phyloP scores from a whole-genome alignment of 208 protist genomes.

The Phytomonas sp. region DNA sequence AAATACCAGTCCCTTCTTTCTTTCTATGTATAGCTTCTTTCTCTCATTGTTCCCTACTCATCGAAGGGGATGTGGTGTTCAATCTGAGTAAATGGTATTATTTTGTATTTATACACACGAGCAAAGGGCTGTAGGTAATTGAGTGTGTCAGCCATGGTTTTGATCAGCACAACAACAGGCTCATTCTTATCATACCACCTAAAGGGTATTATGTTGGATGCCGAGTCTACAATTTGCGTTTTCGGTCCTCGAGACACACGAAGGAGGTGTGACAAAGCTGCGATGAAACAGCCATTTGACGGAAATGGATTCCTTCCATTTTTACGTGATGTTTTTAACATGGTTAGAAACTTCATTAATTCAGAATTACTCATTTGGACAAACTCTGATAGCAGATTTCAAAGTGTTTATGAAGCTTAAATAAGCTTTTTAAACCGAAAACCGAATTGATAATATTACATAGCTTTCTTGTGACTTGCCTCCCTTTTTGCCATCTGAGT shows the following conservation, averaged over 20 bases:
- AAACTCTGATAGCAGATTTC: not conserved
- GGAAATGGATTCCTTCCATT: not conserved
- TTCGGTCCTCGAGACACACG: constrained; percentile 12
- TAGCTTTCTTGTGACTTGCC: not conserved
- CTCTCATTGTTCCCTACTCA: not conserved
- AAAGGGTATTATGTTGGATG: not conserved
- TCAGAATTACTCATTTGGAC: not conserved
- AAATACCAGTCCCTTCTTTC: not conserved
- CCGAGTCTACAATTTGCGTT: not conserved
- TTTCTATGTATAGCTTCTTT: constrained; percentile 11
- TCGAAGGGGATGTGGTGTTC: not conserved
- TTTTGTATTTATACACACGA: not conserved
- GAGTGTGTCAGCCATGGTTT: not conserved
- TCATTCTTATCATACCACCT: constrained; percentile 9
- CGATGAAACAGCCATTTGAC: not conserved
- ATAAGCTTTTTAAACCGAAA: not conserved
- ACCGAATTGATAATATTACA: not conserved
- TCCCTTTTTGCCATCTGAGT: not conserved
- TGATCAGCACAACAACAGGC: not conserved
- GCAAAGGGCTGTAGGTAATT: not conserved
- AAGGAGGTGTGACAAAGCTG: constrained; percentile 5
- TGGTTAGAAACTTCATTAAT: constrained; percentile 11
- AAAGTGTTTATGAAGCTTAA: not conserved
- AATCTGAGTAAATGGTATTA: not conserved
- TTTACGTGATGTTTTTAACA: constrained; percentile 6